These are phyloP conservation scores for Leccinum disarticulatum DNA, from an alignment of 768 basidiomycete species.

Conservation along the genomic window DNA sequence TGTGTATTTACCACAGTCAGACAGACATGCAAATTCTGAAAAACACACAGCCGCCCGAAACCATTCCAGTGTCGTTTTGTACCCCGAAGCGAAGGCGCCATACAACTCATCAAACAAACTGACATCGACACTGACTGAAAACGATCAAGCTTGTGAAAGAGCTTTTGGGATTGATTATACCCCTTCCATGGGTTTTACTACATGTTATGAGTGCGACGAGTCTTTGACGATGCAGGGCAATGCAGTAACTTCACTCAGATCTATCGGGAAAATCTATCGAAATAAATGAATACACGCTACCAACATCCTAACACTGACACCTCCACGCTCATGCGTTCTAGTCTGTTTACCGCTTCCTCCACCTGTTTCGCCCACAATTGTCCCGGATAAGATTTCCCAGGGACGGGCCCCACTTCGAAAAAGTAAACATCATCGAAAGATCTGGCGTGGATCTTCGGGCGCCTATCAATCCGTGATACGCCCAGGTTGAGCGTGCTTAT, in stretches of 20 bases:
- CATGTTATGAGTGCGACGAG: not conserved
- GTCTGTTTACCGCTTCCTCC: constrained; percentile 34
- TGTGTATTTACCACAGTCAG: constrained; percentile 14
- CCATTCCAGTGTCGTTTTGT: constrained; percentile 41
- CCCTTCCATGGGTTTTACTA: not conserved
- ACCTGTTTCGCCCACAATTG: constrained; percentile 36
- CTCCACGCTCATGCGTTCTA: constrained; percentile 36
- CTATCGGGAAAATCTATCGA: not conserved
- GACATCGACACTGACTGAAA: not conserved
- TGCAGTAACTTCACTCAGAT: not conserved
- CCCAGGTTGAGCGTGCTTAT: constrained; percentile 42
- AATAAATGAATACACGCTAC: constrained; percentile 29
- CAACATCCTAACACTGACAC: constrained; percentile 49
- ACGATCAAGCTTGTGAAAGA: not conserved
- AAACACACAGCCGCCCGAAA: constrained; percentile 37
- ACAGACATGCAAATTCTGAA: not conserved
- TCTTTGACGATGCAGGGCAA: not conserved
- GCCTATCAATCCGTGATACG: constrained; percentile 59
- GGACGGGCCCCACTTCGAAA: constrained; percentile 45
- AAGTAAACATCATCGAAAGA: constrained; percentile 66
- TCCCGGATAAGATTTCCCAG: not conserved
- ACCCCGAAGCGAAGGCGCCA: constrained; percentile 35
- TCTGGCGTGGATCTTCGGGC: constrained; percentile 46
- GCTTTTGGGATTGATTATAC: not conserved
- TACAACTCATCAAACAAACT: constrained; percentile 29